phyloP scores from a whole-genome alignment of 441 rosid species.

The Omphalea diandra region DNA sequence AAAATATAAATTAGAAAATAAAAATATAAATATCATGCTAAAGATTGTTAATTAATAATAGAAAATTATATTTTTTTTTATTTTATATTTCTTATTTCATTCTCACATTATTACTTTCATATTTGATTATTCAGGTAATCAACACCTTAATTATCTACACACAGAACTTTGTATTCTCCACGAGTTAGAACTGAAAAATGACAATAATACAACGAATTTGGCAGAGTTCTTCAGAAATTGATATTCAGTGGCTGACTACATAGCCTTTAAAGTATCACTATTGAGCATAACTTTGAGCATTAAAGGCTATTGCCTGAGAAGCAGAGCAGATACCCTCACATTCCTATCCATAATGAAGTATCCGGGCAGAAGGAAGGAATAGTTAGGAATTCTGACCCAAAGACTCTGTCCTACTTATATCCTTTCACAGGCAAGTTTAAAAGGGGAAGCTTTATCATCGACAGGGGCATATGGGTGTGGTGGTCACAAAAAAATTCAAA shows the following conservation, averaged over 20 bases:
- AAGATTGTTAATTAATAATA: no score
- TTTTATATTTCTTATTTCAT: no score
- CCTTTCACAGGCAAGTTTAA: constrained; percentile 12
- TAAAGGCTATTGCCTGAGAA: neutral
- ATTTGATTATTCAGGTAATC: no score
- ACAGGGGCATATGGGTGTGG: neutral
- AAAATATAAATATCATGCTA: no score
- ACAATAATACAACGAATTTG: neutral
- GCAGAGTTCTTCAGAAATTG: neutral
- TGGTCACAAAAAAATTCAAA: constrained; percentile 19
- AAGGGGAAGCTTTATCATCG: constrained; percentile 13
- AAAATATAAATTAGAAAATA: no score
- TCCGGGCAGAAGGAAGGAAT: neutral
- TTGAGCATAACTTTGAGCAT: constrained; percentile 12
- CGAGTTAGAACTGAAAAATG: constrained; percentile 15
- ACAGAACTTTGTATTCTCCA: neutral
- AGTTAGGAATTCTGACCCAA: constrained; percentile 9
- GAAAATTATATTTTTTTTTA: no score
- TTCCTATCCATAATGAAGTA: neutral
- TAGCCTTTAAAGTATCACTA: constrained; percentile 14
- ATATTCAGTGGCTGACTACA: neutral
- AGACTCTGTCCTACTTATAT: neutral
- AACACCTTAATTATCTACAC: no score
- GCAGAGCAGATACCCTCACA: neutral
- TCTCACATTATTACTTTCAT: no score